Conservation (phyloP, 169 alveolate genomes). For the Eimeria nieschulzi region DNA sequence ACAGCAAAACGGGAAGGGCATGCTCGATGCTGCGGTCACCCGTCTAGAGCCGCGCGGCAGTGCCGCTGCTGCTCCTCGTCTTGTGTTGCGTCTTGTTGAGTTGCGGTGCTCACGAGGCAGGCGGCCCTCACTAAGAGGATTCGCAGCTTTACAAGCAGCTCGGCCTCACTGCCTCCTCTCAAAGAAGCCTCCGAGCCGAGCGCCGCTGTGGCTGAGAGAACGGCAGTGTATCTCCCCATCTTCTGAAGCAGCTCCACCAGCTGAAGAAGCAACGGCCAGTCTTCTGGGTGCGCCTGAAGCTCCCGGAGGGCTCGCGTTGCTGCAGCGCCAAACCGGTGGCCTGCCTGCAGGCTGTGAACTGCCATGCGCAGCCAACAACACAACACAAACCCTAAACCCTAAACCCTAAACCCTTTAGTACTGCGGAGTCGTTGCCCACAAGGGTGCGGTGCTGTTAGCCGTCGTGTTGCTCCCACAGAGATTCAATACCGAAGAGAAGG, state of each 20-base stretch:
- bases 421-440: too few relatives aligned
- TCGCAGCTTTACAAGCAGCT: slow-evolving; percentile 10
- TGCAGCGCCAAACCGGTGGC: background rate
- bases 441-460: background rate
- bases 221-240: slow-evolving; percentile 4
- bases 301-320: background rate
- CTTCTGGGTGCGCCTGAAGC: background rate
- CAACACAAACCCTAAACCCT: background rate
- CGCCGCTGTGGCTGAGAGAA: background rate
- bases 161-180: background rate
- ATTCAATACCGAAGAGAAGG: too few relatives aligned
- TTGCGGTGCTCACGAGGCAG: background rate
- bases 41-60: background rate
- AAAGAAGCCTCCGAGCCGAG: background rate
- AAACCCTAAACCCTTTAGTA: background rate
- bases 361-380: background rate
- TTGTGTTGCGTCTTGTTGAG: background rate
- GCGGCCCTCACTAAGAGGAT: background rate
- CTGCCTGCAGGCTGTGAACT: slow-evolving; percentile 26
- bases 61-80: background rate
- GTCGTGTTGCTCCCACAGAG: background rate
- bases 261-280: slow-evolving; percentile 30
- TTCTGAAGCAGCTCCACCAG: slow-evolving; percentile 28
- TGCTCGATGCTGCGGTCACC: background rate
- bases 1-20: background rate